Evolutionary conservation across 1,284 basidiomycete species (phyloP), one percentile per base, ranked within the genome.

Genomic region (Schizophyllum commune): DNA sequence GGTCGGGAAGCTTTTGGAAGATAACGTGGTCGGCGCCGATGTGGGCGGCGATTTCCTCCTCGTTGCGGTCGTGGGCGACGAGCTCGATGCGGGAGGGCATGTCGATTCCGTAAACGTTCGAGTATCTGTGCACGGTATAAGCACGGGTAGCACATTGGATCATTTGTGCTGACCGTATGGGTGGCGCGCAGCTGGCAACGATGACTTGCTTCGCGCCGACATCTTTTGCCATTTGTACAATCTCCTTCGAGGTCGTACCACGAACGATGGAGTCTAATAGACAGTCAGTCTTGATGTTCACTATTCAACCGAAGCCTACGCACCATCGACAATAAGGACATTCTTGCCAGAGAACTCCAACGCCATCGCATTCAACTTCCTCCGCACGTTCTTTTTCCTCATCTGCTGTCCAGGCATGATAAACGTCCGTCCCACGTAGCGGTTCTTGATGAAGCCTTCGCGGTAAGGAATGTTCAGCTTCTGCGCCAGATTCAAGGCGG

Each of bases 351-450:
- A 83, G 71, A 99, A 99, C 76, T 99, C 97, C 64, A 98, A 82
- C n/a, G 97, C 96, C 96, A 99, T 99, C 2, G 97, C 97, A 73
- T 99, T 99, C 64, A 99, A 79, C 75, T 99, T 99, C 66, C 91
- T 83, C 62, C 97, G 82, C 15, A 99, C 97, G 71, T 97, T 99
- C 81, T 96, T 98, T 67, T 84, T 87, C 70, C 92, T 83, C 84
- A 91, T 91, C 72, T 91, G 89, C 72, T 99, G 97, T 22, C 96
- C 97, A 7, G 97, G 96, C 97, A 99, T 99, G 77, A 99, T 99
- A 75, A 99, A 99, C 0, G 97, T 99, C 64, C 97, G 81, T 2
- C 96, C 97, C 56, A 99, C 94, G 77, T 99, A 99, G 56, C 97
- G 88, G 75, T 99, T 99, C 82, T 99, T 99, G 69, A 99, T 88